Evolutionary conservation across 768 basidiomycete species (phyloP), one percentile per base, ranked within the genome.

Genomic region (Bullera alba): DNA sequence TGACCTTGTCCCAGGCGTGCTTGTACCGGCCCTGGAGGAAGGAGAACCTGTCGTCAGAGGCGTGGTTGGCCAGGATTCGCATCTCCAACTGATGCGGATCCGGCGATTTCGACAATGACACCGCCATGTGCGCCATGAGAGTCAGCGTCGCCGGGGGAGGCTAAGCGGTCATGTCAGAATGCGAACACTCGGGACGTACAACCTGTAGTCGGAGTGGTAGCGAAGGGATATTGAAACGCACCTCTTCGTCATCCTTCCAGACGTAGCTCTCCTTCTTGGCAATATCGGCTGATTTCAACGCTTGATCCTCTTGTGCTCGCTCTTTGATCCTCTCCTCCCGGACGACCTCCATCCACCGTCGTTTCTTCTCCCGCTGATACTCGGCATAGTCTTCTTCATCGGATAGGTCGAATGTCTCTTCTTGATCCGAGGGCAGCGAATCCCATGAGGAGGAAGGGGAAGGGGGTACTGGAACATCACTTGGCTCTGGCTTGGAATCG

Each of bases 31-130:
- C 89, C 28, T 82, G 78, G 38, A 93, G 70, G 69, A 92, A 92
- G 1, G 83, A 80, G 63, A 95, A 92, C 5, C 86, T 79, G 38
- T 76, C 74, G 67, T 93, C 88, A 12, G 76, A 74, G 0, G 87
- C 84, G 62, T 92, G 80, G 59, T 93, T 89, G 8, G 90, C 83
- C 15, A 93, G 75, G 60, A 95, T 90, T 5, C 89, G 80, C 78
- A 90, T 82, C 69, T 91, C 88, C 21, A 93, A 77, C 56, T 89
- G 82, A 0, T 83, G 80, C 15, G 86, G 79, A 61, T 91, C 89
- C 1, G 83, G 81, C 0, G 88, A 85, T 5, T 80, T 72, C 22
- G 78, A 64, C 27, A 92, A 72, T 53, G 88, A 85, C 12, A 66
- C 57, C 0, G 86, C 86, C 0, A 89, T 92, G 46, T 83, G 80